These are phyloP conservation scores for Exophiala alcalophila DNA, from an alignment of 2,329 filamentous ascomycete species.

Conservation along the genomic window DNA sequence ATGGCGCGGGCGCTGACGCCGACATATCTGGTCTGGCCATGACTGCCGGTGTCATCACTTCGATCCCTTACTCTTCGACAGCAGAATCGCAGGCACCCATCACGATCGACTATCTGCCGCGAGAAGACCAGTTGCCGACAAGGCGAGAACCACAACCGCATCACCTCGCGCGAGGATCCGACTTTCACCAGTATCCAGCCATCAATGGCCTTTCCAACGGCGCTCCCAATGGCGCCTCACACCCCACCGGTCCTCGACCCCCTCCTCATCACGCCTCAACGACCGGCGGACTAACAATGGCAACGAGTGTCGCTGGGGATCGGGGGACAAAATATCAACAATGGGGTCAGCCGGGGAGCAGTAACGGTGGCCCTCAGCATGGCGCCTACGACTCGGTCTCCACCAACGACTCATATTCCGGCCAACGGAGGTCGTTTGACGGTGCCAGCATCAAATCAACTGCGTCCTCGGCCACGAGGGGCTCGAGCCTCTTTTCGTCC, in stretches of 20 bases:
- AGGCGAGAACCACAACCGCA: constrained; percentile 75
- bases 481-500: constrained; percentile 56
- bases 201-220: constrained; percentile 58
- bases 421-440: constrained; percentile 59
- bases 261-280: constrained; percentile 47
- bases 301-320: constrained; percentile 69
- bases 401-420: constrained; percentile 50
- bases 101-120: constrained; percentile 69
- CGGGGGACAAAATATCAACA: constrained; percentile 70
- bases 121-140: constrained; percentile 59
- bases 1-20: constrained; percentile 61
- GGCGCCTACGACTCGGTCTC: constrained; percentile 65
- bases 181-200: constrained; percentile 87
- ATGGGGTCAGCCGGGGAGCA: constrained; percentile 64
- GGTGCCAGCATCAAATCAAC: constrained; percentile 63
- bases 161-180: constrained; percentile 75
- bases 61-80: constrained; percentile 79
- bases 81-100: constrained; percentile 67
- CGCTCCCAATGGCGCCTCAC: constrained; percentile 51
- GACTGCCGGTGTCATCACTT: constrained; percentile 78
- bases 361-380: constrained; percentile 52
- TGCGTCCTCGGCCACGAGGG: constrained; percentile 58
- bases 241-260: constrained; percentile 61
- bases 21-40: constrained; percentile 63
- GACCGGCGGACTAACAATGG: constrained; percentile 57